phyloP scores from a whole-genome alignment of 2,329 filamentous ascomycete species.

The Pochonia chlamydosporia region DNA sequence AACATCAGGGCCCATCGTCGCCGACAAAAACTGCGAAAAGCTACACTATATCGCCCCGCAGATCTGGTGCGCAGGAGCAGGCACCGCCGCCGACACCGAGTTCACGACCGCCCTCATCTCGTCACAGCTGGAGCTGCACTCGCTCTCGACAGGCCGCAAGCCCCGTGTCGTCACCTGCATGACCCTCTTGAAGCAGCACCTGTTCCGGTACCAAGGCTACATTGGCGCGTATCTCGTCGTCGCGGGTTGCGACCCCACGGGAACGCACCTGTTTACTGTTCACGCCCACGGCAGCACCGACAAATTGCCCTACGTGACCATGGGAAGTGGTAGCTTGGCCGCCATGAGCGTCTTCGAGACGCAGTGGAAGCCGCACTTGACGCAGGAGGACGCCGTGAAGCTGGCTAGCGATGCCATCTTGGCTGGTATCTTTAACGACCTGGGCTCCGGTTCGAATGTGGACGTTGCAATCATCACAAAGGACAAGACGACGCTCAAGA shows the following conservation, averaged over 20 bases:
- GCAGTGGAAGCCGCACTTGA: constrained; percentile 78
- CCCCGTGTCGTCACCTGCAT: constrained; percentile 98
- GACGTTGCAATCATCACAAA: constrained; percentile 93
- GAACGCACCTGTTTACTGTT: constrained; percentile 92
- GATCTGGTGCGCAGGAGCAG: constrained; percentile 98
- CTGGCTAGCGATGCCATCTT: constrained; percentile 82
- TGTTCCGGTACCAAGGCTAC: constrained; percentile 96
- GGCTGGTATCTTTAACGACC: constrained; percentile 97
- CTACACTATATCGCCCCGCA: constrained; percentile 97
- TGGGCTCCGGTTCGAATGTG: constrained; percentile 95
- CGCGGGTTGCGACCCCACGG: constrained; percentile 92
- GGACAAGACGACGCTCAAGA: constrained; percentile 88
- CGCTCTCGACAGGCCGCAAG: constrained; percentile 91
- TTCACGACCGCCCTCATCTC: constrained; percentile 98
- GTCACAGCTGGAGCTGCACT: constrained; percentile 95
- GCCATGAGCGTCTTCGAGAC: constrained; percentile 99
- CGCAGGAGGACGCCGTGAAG: constrained; percentile 73
- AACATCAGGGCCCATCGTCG: constrained; percentile 94
- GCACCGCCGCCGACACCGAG: constrained; percentile 96
- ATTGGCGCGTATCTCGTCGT: constrained; percentile 98
- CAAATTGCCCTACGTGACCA: constrained; percentile 98
- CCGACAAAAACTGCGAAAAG: constrained; percentile 99
- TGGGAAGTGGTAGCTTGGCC: constrained; percentile 92
- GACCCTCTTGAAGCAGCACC: constrained; percentile 98
- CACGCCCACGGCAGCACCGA: constrained; percentile 98